Evolutionary conservation across 192 early-diverging fungal genomes (phyloP).

Genomic region (Pilaira anomala): DNA sequence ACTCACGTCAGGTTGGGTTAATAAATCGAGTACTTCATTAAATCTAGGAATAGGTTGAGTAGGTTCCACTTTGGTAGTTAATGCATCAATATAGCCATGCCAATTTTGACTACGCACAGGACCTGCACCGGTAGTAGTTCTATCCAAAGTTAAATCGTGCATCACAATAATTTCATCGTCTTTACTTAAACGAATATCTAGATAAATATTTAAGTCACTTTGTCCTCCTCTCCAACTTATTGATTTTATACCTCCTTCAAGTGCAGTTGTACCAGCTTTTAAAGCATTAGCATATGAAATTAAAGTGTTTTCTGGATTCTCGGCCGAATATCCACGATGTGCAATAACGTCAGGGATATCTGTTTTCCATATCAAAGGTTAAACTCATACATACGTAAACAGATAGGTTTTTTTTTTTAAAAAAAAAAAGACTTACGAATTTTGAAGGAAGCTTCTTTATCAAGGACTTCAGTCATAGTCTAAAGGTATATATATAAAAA

Average conservation of each 20-base stretch:
- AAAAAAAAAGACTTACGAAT: too few species aligned
- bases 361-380: not conserved
- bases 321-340: conserved; percentile 47
- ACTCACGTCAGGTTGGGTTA: conserved; percentile 37
- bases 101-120: conserved; percentile 36
- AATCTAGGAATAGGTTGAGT: conserved; percentile 46
- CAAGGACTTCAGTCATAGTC: too few species aligned
- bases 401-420: too few species aligned
- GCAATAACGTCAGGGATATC: conserved; percentile 33
- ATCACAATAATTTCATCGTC: conserved; percentile 56
- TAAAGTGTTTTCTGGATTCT: conserved; percentile 55
- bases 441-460: too few species aligned
- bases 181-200: conserved; percentile 50
- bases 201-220: not conserved
- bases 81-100: conserved; percentile 48
- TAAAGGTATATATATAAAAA: too few species aligned
- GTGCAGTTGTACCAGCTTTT: conserved; percentile 45
- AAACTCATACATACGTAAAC: too few species aligned
- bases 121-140: conserved; percentile 51
- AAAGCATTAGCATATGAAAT: conserved; percentile 50
- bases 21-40: conserved; percentile 44
- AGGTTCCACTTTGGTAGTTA: conserved; percentile 43
- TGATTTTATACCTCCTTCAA: conserved; percentile 41
- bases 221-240: not conserved
- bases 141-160: conserved; percentile 50